A percentile compares a stretch with the other conserved stretches of the same genome.
Conservation (phyloP, 1,284 basidiomycete species). For the Ustilago nuda region DNA sequence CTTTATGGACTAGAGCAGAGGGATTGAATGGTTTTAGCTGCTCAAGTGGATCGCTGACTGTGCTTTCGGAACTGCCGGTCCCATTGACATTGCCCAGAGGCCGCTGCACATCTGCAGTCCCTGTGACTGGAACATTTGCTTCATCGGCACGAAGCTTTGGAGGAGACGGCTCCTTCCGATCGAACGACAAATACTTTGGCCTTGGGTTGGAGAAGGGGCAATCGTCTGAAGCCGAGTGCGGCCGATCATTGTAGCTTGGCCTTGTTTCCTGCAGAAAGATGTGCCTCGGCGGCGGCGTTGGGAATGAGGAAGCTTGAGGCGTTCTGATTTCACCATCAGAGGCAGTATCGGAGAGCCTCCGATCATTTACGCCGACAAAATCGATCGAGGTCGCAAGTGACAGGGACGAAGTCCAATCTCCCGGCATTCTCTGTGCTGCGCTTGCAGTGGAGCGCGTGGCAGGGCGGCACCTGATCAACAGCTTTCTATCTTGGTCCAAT, state of each 20-base stretch:
- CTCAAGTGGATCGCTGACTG: constrained; percentile 18
- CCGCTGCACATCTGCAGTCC: not conserved
- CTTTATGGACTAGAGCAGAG: not conserved
- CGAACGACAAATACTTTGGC: not conserved
- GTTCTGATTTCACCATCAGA: not conserved
- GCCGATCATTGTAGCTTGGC: not conserved
- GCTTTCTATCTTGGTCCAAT: not conserved
- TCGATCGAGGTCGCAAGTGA: constrained; percentile 12
- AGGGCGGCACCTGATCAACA: not conserved
- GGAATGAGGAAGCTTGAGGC: constrained; percentile 11
- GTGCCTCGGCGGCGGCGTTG: constrained; percentile 13
- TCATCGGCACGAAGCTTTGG: not conserved
- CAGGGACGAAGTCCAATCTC: constrained; percentile 20
- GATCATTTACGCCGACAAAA: not conserved
- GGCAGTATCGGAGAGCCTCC: not conserved
- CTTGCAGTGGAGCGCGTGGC: not conserved
- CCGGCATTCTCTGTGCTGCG: not conserved
- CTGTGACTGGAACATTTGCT: too few relatives aligned
- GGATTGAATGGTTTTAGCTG: constrained; percentile 6
- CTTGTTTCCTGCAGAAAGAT: not conserved
- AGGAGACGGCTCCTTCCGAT: not conserved
- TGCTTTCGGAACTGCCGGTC: not conserved
- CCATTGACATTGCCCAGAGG: not conserved
- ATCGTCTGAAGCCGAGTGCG: not conserved
- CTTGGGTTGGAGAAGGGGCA: not conserved